Conservation (phyloP, 306 rosid species). For the Biancaea sappan region DNA sequence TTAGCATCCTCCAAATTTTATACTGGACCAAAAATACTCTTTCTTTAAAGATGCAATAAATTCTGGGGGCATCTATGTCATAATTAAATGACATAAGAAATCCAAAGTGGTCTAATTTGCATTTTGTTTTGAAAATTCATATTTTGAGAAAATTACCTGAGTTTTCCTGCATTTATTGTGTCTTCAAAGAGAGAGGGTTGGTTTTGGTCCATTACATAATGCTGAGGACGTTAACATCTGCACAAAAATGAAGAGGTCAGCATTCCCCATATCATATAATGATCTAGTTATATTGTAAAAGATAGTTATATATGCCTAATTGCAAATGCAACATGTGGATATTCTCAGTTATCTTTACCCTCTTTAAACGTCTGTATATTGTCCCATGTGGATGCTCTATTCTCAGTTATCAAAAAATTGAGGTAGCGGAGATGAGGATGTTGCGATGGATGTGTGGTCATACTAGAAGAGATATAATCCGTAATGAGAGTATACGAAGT, state of each 20-base stretch:
- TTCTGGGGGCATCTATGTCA: neutral
- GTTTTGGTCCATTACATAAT: too few relatives aligned
- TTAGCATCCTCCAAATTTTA: neutral
- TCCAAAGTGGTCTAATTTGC: neutral
- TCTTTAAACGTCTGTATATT: too few relatives aligned
- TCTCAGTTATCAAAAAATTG: too few relatives aligned
- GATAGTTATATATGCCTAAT: neutral
- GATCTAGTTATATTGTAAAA: neutral
- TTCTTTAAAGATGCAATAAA: neutral
- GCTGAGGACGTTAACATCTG: neutral
- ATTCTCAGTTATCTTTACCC: too few relatives aligned
- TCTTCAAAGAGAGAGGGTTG: too few relatives aligned
- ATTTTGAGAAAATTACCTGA: neutral
- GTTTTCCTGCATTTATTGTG: neutral
- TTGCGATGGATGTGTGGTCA: too few relatives aligned
- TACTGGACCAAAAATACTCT: neutral
- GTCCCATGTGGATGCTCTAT: too few relatives aligned
- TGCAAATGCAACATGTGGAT: conserved; percentile 3
- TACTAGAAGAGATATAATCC: too few relatives aligned
- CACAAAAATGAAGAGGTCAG: neutral
- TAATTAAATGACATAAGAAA: neutral
- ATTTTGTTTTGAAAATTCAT: neutral
- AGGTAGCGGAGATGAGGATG: too few relatives aligned
- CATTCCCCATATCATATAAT: neutral
- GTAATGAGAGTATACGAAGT: too few relatives aligned